Conservation (phyloP, 495 filamentous ascomycete species). For the Physcia stellaris region DNA sequence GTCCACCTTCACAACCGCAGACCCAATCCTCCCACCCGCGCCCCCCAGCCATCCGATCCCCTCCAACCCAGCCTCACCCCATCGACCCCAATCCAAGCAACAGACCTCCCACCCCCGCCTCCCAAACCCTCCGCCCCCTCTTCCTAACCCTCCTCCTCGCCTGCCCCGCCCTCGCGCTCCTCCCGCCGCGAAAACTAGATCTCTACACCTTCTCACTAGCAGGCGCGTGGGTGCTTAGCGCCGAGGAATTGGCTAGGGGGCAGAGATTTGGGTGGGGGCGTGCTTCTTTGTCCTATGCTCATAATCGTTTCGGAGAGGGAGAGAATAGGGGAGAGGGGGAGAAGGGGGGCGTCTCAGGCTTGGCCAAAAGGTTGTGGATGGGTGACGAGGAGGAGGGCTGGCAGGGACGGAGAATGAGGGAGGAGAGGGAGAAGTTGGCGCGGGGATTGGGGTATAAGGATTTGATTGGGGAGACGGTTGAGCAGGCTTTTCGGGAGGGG, state of each 20-base stretch:
- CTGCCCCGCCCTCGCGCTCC: conserved; percentile 52
- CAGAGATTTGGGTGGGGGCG: background rate
- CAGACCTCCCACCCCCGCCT: conserved; percentile 1
- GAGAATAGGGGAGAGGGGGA: background rate
- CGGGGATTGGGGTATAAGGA: conserved; percentile 69
- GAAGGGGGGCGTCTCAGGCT: conserved; percentile 11
- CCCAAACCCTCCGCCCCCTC: conserved; percentile 23
- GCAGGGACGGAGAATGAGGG: conserved; percentile 55
- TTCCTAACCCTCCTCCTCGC: conserved; percentile 50
- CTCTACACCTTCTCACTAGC: conserved; percentile 44
- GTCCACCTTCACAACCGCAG: background rate
- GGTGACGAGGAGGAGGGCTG: conserved; percentile 50
- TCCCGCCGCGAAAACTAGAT: conserved; percentile 72
- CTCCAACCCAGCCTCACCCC: background rate
- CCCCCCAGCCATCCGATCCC: background rate
- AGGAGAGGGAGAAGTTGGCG: conserved; percentile 59
- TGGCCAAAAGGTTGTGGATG: conserved; percentile 48
- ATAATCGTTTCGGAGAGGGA: background rate
- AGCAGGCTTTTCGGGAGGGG: background rate
- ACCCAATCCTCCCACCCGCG: background rate
- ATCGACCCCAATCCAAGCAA: background rate
- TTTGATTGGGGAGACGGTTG: conserved; percentile 39
- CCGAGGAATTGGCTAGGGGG: conserved; percentile 41
- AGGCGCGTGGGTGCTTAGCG: conserved; percentile 43
- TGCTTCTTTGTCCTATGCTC: too few relatives aligned